Evolutionary conservation across 306 rosid species (phyloP).

Genomic region (Vigna hirtella): DNA sequence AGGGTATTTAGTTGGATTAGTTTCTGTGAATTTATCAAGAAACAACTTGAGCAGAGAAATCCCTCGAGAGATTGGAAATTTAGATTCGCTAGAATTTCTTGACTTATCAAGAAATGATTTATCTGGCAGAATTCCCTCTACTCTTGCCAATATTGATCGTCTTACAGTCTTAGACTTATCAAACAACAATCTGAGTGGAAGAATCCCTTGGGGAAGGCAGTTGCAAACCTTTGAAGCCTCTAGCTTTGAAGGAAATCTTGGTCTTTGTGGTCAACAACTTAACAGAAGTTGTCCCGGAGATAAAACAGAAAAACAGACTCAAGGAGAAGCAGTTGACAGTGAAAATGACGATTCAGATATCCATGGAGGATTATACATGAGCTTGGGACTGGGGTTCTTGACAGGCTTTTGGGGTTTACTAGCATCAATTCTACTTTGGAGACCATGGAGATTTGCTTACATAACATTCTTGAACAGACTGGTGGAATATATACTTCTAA

Average conservation of each 20-base stretch:
- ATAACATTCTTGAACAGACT: neutral
- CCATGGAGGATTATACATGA: slow-evolving; percentile 27
- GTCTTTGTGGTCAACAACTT: slow-evolving; percentile 26
- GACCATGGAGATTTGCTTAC: neutral
- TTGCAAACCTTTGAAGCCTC: neutral
- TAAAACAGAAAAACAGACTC: neutral
- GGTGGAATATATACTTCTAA: too few species aligned
- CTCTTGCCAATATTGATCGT: too few species aligned
- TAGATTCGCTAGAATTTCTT: too few species aligned
- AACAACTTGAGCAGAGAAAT: too few species aligned
- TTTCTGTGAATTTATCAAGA: too few species aligned
- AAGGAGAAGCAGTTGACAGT: neutral
- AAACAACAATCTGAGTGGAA: too few species aligned
- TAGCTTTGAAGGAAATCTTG: neutral
- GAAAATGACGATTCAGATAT: neutral
- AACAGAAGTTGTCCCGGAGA: neutral
- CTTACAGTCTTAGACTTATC: too few species aligned
- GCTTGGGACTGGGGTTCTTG: slow-evolving; percentile 25
- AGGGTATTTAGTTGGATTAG: too few species aligned
- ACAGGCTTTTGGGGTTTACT: slow-evolving; percentile 10
- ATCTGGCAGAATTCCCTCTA: too few species aligned
- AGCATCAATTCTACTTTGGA: neutral
- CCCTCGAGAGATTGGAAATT: too few species aligned
- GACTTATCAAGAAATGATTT: too few species aligned
- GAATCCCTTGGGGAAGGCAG: neutral